phyloP scores from a whole-genome alignment of 345 rosid species.

The Noccaea caerulescens region DNA sequence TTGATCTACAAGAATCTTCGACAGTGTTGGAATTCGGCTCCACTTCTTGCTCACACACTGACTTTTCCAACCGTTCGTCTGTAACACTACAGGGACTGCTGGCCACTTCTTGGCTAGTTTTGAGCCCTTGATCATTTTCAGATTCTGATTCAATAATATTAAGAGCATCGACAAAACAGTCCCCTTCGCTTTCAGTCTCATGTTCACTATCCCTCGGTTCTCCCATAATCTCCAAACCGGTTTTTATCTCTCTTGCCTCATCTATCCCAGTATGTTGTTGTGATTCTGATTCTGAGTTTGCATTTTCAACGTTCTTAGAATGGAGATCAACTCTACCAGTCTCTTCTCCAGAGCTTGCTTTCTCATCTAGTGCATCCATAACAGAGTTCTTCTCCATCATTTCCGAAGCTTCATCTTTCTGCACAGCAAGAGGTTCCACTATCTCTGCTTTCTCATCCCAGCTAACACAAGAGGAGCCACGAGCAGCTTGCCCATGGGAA shows the following conservation, averaged over 20 bases:
- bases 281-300: conserved; percentile 40
- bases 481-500: conserved; percentile 48
- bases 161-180: conserved; percentile 78
- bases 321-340: conserved; percentile 40
- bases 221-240: conserved; percentile 55
- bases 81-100: conserved; percentile 22
- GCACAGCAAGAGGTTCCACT: conserved; percentile 49
- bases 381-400: conserved; percentile 24
- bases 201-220: conserved; percentile 55
- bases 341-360: conserved; percentile 32
- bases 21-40: conserved; percentile 22
- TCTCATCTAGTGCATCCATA: conserved; percentile 27
- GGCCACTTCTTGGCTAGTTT: conserved; percentile 18
- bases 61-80: conserved; percentile 24
- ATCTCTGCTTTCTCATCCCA: conserved; percentile 91
- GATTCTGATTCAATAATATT: conserved; percentile 84
- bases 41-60: conserved; percentile 29
- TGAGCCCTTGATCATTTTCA: conserved; percentile 42
- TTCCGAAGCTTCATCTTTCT: conserved; percentile 47
- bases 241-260: conserved; percentile 57
- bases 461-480: conserved; percentile 55
- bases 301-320: conserved; percentile 40
- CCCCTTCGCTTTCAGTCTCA: conserved; percentile 85
- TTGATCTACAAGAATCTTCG: conserved; percentile 15
- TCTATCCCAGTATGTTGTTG: conserved; percentile 56